These are phyloP conservation scores for Septoria linicola DNA, from an alignment of 2,329 filamentous ascomycete genomes.

Conservation along the genomic window DNA sequence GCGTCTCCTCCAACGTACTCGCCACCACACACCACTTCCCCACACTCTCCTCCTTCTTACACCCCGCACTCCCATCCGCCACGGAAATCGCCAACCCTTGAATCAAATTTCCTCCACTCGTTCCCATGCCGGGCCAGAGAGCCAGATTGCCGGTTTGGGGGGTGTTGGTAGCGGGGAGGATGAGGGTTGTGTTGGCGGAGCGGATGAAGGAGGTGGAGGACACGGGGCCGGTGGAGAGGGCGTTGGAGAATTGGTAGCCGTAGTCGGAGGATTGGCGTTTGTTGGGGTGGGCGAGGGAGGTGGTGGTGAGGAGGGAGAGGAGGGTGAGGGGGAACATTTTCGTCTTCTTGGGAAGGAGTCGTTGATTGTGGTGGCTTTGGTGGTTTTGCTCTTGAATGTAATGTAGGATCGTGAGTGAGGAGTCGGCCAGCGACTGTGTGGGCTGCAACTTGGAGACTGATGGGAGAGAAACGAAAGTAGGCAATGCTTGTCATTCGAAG, in stretches of 20 bases:
- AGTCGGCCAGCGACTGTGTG: slow-evolving; percentile 8
- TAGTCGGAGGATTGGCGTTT: slow-evolving; percentile 10
- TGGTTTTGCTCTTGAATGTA: too few relatives aligned
- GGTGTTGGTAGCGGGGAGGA: slow-evolving; percentile 43
- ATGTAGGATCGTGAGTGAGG: too few relatives aligned
- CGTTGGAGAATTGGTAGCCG: slow-evolving; percentile 23
- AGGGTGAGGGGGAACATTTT: background rate
- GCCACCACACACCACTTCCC: slow-evolving; percentile 47
- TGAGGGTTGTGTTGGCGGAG: slow-evolving; percentile 46
- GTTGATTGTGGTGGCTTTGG: too few relatives aligned
- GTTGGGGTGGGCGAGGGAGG: background rate
- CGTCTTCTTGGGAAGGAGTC: background rate
- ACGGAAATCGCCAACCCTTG: slow-evolving; percentile 45
- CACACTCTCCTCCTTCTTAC: slow-evolving; percentile 9
- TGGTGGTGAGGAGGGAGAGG: background rate
- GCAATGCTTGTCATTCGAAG: too few relatives aligned
- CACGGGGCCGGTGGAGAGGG: slow-evolving; percentile 48
- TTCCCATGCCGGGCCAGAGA: slow-evolving; percentile 53
- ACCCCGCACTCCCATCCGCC: slow-evolving; percentile 14
- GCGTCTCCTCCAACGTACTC: slow-evolving; percentile 42
- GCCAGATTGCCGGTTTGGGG: slow-evolving; percentile 42
- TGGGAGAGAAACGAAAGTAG: too few relatives aligned
- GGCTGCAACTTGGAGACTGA: too few relatives aligned
- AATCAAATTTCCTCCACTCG: slow-evolving; percentile 48
- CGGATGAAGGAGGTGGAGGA: slow-evolving; percentile 45